Percentiles rank a stretch among this genome's conserved stretches.
Evolutionary conservation across 2,329 filamentous ascomycete species (phyloP).

Genomic region (Zarea fungicola): DNA sequence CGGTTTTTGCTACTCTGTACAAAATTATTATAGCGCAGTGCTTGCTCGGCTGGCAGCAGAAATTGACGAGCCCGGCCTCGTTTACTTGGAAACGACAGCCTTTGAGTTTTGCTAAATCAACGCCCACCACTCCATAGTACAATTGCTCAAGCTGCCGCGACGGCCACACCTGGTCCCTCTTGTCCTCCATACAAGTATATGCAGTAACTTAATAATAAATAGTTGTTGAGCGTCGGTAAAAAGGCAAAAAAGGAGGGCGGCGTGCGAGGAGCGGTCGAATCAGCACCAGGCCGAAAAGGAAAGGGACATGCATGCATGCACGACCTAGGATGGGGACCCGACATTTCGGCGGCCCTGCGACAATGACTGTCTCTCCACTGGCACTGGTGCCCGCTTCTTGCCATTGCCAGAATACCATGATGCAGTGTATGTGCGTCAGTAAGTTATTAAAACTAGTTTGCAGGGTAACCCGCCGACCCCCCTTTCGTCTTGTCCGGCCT

Average conservation of each 20-base stretch:
- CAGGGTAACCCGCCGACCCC: too few relatives aligned
- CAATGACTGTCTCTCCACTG: neutral
- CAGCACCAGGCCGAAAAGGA: constrained; percentile 5
- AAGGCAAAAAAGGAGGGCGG: too few relatives aligned
- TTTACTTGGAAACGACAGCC: constrained; percentile 1
- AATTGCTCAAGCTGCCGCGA: neutral
- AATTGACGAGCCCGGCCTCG: constrained; percentile 7
- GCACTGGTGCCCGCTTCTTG: constrained; percentile 1
- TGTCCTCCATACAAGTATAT: too few relatives aligned
- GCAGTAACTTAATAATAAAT: too few relatives aligned
- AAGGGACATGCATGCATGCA: neutral
- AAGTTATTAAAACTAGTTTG: too few relatives aligned
- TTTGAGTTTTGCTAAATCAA: constrained; percentile 6
- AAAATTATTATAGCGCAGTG: too few relatives aligned
- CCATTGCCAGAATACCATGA: constrained; percentile 2
- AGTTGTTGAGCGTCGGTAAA: too few relatives aligned
- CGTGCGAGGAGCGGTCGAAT: too few relatives aligned
- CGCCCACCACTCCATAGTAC: neutral
- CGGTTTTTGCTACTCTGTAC: too few relatives aligned
- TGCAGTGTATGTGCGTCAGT: too few relatives aligned
- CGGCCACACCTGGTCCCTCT: neutral
- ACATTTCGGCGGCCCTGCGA: constrained; percentile 10
- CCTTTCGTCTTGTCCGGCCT: too few relatives aligned
- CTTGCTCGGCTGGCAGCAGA: too few relatives aligned
- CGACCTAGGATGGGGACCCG: neutral